These are phyloP conservation scores for Phytophthora citricola DNA, from an alignment of 352 stramenopile species.

Conservation along the genomic window DNA sequence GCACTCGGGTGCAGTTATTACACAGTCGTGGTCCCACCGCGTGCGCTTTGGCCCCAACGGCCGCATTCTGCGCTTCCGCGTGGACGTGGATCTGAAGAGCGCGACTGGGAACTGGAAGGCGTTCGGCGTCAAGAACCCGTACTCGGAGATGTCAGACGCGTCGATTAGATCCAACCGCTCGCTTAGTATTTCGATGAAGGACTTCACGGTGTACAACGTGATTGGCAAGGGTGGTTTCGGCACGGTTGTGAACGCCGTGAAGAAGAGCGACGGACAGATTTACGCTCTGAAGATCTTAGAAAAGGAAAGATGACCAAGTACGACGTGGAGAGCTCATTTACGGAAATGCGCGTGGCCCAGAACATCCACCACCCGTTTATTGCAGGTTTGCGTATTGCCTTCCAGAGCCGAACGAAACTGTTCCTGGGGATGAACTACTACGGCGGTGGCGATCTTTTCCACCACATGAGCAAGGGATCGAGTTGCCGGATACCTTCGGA, in stretches of 20 bases:
- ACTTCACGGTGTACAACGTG: constrained; percentile 92
- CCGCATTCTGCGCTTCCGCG: constrained; percentile 79
- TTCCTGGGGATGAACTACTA: constrained; percentile 92
- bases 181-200: constrained; percentile 89
- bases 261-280: constrained; percentile 91
- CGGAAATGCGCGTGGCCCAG: constrained; percentile 89
- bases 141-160: constrained; percentile 78
- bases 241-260: constrained; percentile 91
- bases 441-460: constrained; percentile 84
- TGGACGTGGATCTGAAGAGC: constrained; percentile 81
- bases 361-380: constrained; percentile 92
- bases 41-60: constrained; percentile 84
- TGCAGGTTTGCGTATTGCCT: constrained; percentile 83
- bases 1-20: constrained; percentile 69
- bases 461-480: constrained; percentile 91
- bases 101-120: constrained; percentile 77
- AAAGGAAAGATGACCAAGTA: constrained; percentile 92
- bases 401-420: constrained; percentile 88
- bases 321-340: constrained; percentile 90
- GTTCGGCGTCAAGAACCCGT: constrained; percentile 85
- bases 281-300: constrained; percentile 93
- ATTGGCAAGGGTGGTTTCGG: constrained; percentile 90
- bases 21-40: constrained; percentile 78
- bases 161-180: constrained; percentile 85
- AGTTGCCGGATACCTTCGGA: constrained; percentile 84